A percentile compares a stretch with the other conserved stretches of the same genome.
Conservation (phyloP, 2,329 filamentous ascomycete genomes). For the Incumbomyces delicatus region DNA sequence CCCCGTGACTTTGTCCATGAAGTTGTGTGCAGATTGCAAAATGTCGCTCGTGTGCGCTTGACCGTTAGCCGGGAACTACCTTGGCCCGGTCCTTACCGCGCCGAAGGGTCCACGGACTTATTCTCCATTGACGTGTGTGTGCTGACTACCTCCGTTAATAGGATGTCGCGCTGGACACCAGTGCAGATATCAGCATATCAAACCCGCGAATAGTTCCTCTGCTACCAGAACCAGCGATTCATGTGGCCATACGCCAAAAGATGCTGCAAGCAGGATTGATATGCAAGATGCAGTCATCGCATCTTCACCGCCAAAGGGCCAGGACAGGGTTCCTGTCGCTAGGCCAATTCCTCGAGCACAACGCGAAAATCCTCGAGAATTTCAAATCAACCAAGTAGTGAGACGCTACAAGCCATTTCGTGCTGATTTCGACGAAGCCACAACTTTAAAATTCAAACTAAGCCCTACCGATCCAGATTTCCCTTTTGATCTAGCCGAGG, state of each 20-base stretch:
- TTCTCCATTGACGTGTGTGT: too few relatives aligned
- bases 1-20: not conserved
- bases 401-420: conserved; percentile 52
- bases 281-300: not conserved
- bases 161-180: conserved; percentile 44
- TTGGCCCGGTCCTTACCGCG: too few relatives aligned
- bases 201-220: conserved; percentile 21
- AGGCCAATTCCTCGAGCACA: conserved; percentile 59
- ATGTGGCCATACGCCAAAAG: conserved; percentile 10
- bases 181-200: conserved; percentile 41
- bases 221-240: conserved; percentile 15
- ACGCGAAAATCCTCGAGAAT: conserved; percentile 57
- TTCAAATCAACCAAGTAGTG: conserved; percentile 64
- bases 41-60: too few relatives aligned
- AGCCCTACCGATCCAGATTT: conserved; percentile 74
- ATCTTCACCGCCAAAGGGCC: conserved; percentile 1
- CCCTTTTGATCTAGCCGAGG: conserved; percentile 60
- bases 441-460: conserved; percentile 54
- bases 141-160: conserved; percentile 6
- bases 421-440: conserved; percentile 38
- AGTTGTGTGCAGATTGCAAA: not conserved
- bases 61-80: too few relatives aligned
- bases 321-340: conserved; percentile 20
- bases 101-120: too few relatives aligned
- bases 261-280: conserved; percentile 7